phyloP scores from a whole-genome alignment of 306 rosid species.

The Arachis hypogaea region DNA sequence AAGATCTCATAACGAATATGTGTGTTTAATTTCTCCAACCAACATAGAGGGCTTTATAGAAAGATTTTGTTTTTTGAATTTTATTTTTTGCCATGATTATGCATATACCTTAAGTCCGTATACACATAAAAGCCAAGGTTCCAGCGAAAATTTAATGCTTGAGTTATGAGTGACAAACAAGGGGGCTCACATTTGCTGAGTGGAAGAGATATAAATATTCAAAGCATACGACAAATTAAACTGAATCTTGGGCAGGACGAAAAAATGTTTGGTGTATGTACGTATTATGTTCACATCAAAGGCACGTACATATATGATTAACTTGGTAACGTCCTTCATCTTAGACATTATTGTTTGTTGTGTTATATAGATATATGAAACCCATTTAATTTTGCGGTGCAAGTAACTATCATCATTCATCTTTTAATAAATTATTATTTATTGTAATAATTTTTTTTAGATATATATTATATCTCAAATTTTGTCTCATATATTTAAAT shows the following conservation, averaged over 20 bases:
- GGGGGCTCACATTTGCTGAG: background rate
- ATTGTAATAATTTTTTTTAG: too few relatives aligned
- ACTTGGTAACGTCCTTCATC: conserved; percentile 38
- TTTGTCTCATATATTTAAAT: too few relatives aligned
- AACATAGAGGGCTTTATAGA: too few relatives aligned
- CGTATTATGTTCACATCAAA: conserved; percentile 29
- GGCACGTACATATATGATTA: conserved; percentile 39
- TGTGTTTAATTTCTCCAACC: too few relatives aligned
- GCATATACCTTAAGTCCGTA: background rate
- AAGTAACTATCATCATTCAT: too few relatives aligned
- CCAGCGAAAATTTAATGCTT: background rate
- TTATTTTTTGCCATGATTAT: background rate
- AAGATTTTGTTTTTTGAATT: too few relatives aligned
- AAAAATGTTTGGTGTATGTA: conserved; percentile 29
- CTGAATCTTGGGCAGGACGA: conserved; percentile 35
- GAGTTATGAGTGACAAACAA: background rate
- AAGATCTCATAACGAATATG: too few relatives aligned
- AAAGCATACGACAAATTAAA: conserved; percentile 38
- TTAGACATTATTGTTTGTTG: background rate
- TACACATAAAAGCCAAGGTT: background rate
- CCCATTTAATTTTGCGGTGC: too few relatives aligned
- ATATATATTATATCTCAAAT: too few relatives aligned
- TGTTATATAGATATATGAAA: too few relatives aligned
- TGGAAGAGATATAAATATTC: background rate
- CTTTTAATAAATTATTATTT: too few relatives aligned